phyloP scores from a whole-genome alignment of 2,329 filamentous ascomycete genomes.

The Apiospora arundinis region DNA sequence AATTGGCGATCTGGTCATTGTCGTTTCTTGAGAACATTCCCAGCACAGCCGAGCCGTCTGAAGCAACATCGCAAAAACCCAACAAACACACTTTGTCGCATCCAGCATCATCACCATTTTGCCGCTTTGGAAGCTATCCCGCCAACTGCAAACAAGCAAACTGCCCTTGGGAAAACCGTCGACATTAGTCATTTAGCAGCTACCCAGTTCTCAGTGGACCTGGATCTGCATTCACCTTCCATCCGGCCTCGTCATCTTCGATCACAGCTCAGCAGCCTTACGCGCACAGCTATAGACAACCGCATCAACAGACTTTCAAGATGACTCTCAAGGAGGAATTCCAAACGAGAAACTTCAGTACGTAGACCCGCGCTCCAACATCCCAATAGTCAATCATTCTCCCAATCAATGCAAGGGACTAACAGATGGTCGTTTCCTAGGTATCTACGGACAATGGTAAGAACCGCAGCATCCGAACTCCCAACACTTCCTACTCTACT shows the following conservation, averaged over 20 bases:
- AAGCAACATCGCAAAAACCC: neutral
- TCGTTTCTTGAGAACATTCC: conserved; percentile 15
- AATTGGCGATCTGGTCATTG: conserved; percentile 23
- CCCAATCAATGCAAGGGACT: conserved; percentile 38
- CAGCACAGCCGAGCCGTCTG: neutral
- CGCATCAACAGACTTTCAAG: conserved; percentile 45
- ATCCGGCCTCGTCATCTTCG: neutral
- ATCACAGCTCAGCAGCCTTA: conserved; percentile 16
- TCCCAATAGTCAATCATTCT: neutral
- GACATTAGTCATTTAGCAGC: conserved; percentile 4
- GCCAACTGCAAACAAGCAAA: conserved; percentile 4
- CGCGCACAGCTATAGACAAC: neutral
- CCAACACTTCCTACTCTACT: neutral
- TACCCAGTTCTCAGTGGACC: conserved; percentile 13
- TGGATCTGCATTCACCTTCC: conserved; percentile 17
- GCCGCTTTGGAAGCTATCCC: neutral
- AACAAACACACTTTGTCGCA: conserved; percentile 18
- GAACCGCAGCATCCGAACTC: conserved; percentile 36
- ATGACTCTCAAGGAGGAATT: conserved; percentile 78
- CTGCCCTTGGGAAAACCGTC: neutral
- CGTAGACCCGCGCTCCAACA: conserved; percentile 40
- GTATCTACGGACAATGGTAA: conserved; percentile 81
- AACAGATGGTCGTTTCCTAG: conserved; percentile 49
- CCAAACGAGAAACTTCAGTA: conserved; percentile 77
- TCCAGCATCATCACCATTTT: conserved; percentile 7